Evolutionary conservation across 1,284 basidiomycete species (phyloP), one percentile per base, ranked within the genome.

Genomic region (Caloboletus inedulis): DNA sequence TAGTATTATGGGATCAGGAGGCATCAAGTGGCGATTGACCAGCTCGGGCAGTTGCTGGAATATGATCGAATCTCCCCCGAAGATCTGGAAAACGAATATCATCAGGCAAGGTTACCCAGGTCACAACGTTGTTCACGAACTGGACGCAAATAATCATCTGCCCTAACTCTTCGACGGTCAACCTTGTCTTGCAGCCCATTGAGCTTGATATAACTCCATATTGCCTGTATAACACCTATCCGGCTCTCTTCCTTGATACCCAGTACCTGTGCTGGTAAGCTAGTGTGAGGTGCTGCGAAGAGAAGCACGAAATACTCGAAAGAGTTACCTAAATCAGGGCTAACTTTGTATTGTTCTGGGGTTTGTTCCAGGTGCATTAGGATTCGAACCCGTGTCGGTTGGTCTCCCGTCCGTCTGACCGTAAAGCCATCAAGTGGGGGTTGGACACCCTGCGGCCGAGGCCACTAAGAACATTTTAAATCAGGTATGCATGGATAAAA

Each of bases 191-290:
- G 91, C 18, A 98, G 77, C 21, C 86, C 85, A 56, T 90, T 79
- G 18, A 87, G 74, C 69, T 96, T 96, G 72, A 98, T 89, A 62
- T 97, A 94, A 62, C 88, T 90, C 95, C 95, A 98, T 10, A 98
- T 69, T 0, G 90, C 83, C 53, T 91, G 85, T 36, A 98, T 81
- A 18, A 93, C 82, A 12, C 88, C 91, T 12, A 88, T 76, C 23
- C 92, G 81, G 35, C 91, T 94, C 35, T 92, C 94, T 67, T 98
- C 91, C 57, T 88, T 87, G 62, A 96, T 78, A 21, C 85, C 87
- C 36, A 98, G 76, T 29, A 96, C 70, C 40, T 77, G 78, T 0
- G 80, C 85, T 76, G 53, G 2, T 35, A 34, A n/a, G 2, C 14
- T 16, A 41, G 13, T 23, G 29, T 64, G 21, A 63, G 66, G 31